Evolutionary conservation across 768 basidiomycete genomes (phyloP), one percentile per base, ranked within the genome.

Genomic region (Podaxis sp.): DNA sequence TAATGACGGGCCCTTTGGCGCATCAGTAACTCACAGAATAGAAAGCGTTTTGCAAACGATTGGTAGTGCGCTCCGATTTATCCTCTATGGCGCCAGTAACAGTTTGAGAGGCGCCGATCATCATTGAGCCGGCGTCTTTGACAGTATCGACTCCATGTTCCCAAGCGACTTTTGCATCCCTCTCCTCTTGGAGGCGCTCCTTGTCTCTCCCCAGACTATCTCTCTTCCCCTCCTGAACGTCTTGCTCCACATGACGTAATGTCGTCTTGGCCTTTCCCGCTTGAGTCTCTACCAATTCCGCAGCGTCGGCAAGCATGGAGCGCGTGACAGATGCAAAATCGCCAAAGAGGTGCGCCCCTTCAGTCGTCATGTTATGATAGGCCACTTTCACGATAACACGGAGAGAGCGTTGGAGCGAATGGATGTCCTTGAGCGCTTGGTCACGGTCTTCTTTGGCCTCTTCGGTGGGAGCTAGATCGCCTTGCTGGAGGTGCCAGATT

Each of bases 301-400:
- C 88, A 0, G 84, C 81, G 60, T 91, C 87, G 0, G 89, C 88
- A 49, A 90, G 74, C 2, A 87, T 81, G 33, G 89, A 79, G 0
- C 90, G 84, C 1, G 80, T 67, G 65, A 90, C 85, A 30, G 88
- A 89, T 4, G 86, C 78, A 67, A 90, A 82, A 71, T 91, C 89
- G 58, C 78, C 73, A 66, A 88, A 76, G 26, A 89, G 74, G 38
- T 80, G 79, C 48, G 76, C 73, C 13, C 84, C 82, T 69, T 89
- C 88, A 3, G 81, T 77, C 0, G 82, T 74, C 26, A 87, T 51
- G 30, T 82, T 85, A 1, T 78, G 68, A 81, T 84, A 87, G 48
- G 88, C 64, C 64, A 83, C 79, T 46, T 78, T 75, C 52, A 88
- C 65, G 46, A 89, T 73, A 9, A 74, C 81, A 51, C 78, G 82